Evolutionary conservation across 805 yeast species (phyloP).

Genomic region (Spathaspora passalidarum): DNA sequence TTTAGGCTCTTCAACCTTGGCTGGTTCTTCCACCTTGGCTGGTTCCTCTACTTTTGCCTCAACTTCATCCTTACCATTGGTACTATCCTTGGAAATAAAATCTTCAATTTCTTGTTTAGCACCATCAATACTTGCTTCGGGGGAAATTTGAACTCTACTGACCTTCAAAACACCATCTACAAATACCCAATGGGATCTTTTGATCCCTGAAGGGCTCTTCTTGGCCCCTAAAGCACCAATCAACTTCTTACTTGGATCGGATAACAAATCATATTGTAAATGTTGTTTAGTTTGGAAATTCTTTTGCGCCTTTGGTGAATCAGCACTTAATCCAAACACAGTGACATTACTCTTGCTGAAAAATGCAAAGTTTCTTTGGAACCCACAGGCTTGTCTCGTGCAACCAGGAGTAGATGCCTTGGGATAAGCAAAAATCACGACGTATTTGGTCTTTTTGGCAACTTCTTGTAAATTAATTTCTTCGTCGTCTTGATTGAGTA

Average conservation of each 20-base stretch:
- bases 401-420: conserved; percentile 95
- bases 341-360: conserved; percentile 50
- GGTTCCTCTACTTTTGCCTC: conserved; percentile 6
- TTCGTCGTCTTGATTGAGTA: conserved; percentile 69
- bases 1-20: conserved; percentile 7
- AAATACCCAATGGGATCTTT: conserved; percentile 92
- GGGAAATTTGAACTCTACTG: conserved; percentile 51
- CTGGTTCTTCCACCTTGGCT: conserved; percentile 9
- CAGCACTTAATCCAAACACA: conserved; percentile 82
- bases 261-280: conserved; percentile 68
- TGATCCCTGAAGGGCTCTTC: conserved; percentile 71
- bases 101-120: conserved; percentile 56
- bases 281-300: conserved; percentile 69
- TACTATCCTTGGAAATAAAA: conserved; percentile 24
- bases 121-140: conserved; percentile 51
- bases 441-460: conserved; percentile 28
- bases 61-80: conserved; percentile 9
- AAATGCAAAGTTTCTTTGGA: conserved; percentile 59
- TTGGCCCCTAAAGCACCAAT: conserved; percentile 79
- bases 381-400: conserved; percentile 91
- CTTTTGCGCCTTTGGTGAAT: conserved; percentile 73
- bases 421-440: conserved; percentile 69
- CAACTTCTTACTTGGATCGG: conserved; percentile 71
- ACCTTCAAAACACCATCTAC: conserved; percentile 66
- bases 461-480: conserved; percentile 35